Conservation (phyloP, 257 asterid species). For the Plantago ovata region DNA sequence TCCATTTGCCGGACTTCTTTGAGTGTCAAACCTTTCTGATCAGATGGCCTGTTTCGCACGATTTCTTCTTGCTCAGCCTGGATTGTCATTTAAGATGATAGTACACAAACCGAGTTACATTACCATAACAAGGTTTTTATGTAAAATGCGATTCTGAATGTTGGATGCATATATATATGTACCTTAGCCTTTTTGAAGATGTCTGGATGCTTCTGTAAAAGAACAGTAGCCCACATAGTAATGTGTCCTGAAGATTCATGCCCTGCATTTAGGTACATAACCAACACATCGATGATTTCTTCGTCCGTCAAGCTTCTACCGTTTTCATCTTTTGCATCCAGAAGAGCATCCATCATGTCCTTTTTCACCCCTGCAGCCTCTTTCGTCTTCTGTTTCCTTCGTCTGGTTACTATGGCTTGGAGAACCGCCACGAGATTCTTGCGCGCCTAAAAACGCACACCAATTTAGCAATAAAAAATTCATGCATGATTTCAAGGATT, state of each 20-base stretch:
- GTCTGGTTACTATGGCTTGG: conserved; percentile 45
- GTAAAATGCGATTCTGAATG: too few species aligned
- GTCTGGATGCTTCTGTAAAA: conserved; percentile 63
- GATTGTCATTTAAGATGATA: background rate
- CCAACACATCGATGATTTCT: conserved; percentile 73
- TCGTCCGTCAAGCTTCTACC: conserved; percentile 67
- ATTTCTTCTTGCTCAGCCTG: conserved; percentile 93
- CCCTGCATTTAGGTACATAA: conserved; percentile 94
- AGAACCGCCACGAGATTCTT: conserved; percentile 59
- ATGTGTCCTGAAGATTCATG: conserved; percentile 95
- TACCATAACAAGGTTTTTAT: too few species aligned
- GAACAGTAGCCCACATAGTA: conserved; percentile 78
- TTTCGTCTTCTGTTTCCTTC: conserved; percentile 41
- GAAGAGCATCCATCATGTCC: conserved; percentile 84
- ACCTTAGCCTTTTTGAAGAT: conserved; percentile 74
- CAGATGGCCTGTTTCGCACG: conserved; percentile 54
- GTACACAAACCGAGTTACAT: conserved; percentile 6
- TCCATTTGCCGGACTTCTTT: conserved; percentile 78
- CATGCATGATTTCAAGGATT: background rate
- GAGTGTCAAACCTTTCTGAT: conserved; percentile 54
- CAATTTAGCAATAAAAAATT: background rate
- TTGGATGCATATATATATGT: background rate
- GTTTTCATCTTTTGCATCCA: conserved; percentile 63
- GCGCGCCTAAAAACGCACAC: conserved; percentile 56
- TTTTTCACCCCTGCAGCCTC: conserved; percentile 25